These are phyloP conservation scores for Didymella sp. DNA, from an alignment of 2,329 filamentous ascomycete species.

Conservation along the genomic window DNA sequence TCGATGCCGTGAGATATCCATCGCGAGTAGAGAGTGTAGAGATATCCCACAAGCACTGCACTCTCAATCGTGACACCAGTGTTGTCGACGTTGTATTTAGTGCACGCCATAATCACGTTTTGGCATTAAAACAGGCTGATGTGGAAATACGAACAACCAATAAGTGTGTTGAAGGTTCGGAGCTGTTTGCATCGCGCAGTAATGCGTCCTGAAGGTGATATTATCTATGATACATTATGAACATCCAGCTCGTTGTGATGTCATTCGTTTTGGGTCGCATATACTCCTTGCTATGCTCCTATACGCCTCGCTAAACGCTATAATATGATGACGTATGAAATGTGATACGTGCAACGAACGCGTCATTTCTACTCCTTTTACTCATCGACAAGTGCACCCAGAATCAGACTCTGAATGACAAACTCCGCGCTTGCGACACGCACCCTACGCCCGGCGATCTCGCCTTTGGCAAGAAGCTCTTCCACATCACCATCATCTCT, in stretches of 20 bases:
- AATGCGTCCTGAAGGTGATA: not conserved
- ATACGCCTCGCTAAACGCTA: constrained; percentile 9
- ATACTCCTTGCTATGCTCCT: not conserved
- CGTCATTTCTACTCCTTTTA: not conserved
- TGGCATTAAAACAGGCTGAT: no score
- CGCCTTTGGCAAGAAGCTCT: constrained; percentile 40
- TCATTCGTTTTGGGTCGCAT: not conserved
- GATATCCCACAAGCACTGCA: no score
- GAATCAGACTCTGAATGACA: constrained; percentile 89
- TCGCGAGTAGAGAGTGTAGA: no score
- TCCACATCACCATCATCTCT: constrained; percentile 42
- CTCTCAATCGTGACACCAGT: no score
- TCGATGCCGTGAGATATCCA: no score
- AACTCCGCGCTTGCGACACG: constrained; percentile 82
- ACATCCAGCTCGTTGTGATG: not conserved
- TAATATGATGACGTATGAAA: not conserved
- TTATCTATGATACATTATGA: constrained; percentile 5
- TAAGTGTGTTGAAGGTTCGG: no score
- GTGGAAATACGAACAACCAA: no score
- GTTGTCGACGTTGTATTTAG: no score
- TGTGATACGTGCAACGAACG: not conserved
- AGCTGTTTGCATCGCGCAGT: no score
- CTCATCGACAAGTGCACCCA: constrained; percentile 77
- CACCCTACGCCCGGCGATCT: constrained; percentile 59
- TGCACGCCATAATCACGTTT: no score